These are phyloP conservation scores for Galeopsis tetrahit DNA, from an alignment of 257 asterid genomes.

Conservation along the genomic window DNA sequence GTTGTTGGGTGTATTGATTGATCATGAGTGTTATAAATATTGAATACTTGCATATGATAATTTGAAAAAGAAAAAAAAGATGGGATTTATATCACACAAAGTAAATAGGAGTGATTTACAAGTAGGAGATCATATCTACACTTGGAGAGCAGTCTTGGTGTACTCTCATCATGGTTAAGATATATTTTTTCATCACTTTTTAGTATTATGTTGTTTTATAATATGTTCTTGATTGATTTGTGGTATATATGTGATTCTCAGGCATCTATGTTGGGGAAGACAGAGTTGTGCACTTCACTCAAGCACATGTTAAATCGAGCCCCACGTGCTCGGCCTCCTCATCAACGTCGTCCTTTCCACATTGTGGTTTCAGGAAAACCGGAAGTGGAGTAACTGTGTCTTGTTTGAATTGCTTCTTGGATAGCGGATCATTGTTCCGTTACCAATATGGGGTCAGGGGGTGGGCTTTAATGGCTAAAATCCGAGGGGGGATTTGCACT, in stretches of 20 bases:
- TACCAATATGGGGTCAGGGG: conserved; percentile 34
- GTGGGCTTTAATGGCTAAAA: conserved; percentile 19
- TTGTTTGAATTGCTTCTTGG: conserved; percentile 42
- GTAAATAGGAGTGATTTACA: conserved; percentile 15
- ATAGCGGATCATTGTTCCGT: conserved; percentile 26
- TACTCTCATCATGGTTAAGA: conserved; percentile 38
- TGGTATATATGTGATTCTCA: too few species aligned
- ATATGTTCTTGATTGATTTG: too few species aligned
- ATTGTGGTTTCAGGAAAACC: conserved; percentile 20
- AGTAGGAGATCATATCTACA: conserved; percentile 36
- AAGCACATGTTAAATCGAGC: background rate
- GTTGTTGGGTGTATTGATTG: too few species aligned
- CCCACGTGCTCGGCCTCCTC: conserved; percentile 17
- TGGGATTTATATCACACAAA: conserved; percentile 15
- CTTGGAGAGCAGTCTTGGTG: conserved; percentile 16
- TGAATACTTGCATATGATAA: background rate
- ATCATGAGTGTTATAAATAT: too few species aligned
- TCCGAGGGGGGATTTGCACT: conserved; percentile 39
- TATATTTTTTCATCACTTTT: background rate
- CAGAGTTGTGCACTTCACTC: conserved; percentile 43
- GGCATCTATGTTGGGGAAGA: conserved; percentile 37
- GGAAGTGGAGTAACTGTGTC: conserved; percentile 33
- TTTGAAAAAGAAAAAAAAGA: background rate
- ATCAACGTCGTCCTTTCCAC: too few species aligned
- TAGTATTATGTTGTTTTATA: too few species aligned